phyloP scores from a whole-genome alignment of 805 yeast genomes.

The Monosporozyma siamensis region DNA sequence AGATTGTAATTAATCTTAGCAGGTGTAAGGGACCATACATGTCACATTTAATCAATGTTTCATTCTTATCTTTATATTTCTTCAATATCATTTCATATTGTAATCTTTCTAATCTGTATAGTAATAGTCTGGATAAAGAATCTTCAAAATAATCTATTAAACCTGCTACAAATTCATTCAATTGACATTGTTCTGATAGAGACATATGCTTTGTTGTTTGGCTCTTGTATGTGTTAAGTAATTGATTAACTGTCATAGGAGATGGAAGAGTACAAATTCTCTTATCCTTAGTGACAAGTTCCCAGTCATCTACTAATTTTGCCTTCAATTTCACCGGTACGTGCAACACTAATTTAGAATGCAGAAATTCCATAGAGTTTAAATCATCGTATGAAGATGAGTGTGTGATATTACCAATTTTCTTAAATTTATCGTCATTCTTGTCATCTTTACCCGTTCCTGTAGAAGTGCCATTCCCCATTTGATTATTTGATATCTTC shows the following conservation, averaged over 20 bases:
- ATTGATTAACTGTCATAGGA: slow-evolving; percentile 40
- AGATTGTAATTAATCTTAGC: slow-evolving; percentile 59
- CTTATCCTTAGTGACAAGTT: slow-evolving; percentile 71
- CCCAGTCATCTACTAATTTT: slow-evolving; percentile 88
- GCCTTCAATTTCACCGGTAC: slow-evolving; percentile 64
- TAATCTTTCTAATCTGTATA: slow-evolving; percentile 26
- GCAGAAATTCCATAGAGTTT: not conserved
- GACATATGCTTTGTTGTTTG: slow-evolving; percentile 15
- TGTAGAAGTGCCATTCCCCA: not conserved
- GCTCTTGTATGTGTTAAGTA: slow-evolving; percentile 31
- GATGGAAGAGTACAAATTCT: slow-evolving; percentile 58
- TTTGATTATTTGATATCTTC: not conserved
- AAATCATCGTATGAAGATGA: not conserved
- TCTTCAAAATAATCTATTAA: slow-evolving; percentile 65
- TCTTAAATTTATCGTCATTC: not conserved
- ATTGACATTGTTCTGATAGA: slow-evolving; percentile 35
- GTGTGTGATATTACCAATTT: not conserved
- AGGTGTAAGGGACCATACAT: slow-evolving; percentile 79
- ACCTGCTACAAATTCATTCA: slow-evolving; percentile 64
- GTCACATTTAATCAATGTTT: slow-evolving; percentile 17
- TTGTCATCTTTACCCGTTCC: not conserved
- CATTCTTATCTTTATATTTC: slow-evolving; percentile 7
- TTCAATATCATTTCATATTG: slow-evolving; percentile 21
- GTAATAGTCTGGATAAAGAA: slow-evolving; percentile 34
- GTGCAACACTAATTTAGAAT: slow-evolving; percentile 38